Evolutionary conservation across 352 stramenopile genomes (phyloP), one percentile per base, ranked within the genome.

Genomic region (Phytophthora chlamydospora): DNA sequence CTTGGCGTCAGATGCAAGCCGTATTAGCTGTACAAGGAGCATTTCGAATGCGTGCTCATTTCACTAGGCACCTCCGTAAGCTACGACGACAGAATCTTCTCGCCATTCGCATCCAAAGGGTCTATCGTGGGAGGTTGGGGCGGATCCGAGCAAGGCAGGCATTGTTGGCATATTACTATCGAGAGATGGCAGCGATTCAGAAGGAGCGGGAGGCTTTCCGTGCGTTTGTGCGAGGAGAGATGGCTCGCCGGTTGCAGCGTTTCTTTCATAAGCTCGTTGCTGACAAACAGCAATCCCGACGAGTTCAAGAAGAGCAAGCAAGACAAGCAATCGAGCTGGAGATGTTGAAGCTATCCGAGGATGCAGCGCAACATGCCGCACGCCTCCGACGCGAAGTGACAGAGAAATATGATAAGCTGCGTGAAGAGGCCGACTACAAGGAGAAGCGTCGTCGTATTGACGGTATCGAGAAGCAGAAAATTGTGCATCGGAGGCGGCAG

Each of bases 1-100:
- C 71, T 19, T 73, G 63, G 58, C 49, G 21, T 17, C 66, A 74
- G 16, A 63, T 91, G 1, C 78, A 90, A 59, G 80, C 80, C 13
- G 78, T 62, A 2, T 51, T 89, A 38, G 54, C 45, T 59, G 80
- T 91, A 27, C 83, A 91, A 56, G 75, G 80, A 17, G 80, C 83
- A 4, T 86, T 84, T 64, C 83, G 83, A 11, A 83, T 83, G 70
- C 83, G 80, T 10, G 81, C 76, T 38, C 68, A 90, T 52, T 86
- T 91, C 38, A 61, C 73, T 24, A 58, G 55, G 29, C 82, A 81
- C 50, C 17, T 87, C 3, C 66, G 62, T 12, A 66, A 78, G 6
- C n/a, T 88, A 16, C 66, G 71, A 1, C 70, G 65, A 10, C 74
- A 68, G 11, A 66, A 85, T 32, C 62, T 73, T 11, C 62, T 81